These are phyloP conservation scores for Cutaneotrichosporon cutaneum DNA, from an alignment of 1,284 basidiomycete genomes.

Conservation along the genomic window DNA sequence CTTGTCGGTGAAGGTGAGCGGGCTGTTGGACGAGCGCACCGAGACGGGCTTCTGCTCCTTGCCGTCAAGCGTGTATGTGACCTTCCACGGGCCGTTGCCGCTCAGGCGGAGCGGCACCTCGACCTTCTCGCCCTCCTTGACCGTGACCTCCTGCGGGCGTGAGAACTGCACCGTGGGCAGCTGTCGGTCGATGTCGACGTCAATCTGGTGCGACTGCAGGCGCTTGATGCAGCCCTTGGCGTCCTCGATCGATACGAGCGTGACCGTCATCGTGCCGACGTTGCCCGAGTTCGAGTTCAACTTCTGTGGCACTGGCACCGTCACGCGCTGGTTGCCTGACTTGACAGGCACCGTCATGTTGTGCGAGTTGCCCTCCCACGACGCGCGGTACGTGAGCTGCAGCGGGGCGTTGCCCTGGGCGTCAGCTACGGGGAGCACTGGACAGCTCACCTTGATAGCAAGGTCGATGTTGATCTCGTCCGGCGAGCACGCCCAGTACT, in stretches of 20 bases:
- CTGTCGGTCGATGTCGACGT: slow-evolving; percentile 82
- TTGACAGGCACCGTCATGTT: slow-evolving; percentile 68
- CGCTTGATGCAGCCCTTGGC: slow-evolving; percentile 80
- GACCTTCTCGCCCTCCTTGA: slow-evolving; percentile 74
- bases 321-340: slow-evolving; percentile 50
- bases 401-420: slow-evolving; percentile 81
- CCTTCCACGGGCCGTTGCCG: slow-evolving; percentile 83
- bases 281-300: slow-evolving; percentile 31
- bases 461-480: slow-evolving; percentile 70
- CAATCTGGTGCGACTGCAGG: slow-evolving; percentile 72
- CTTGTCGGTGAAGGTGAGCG: slow-evolving; percentile 65
- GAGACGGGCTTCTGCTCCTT: slow-evolving; percentile 57
- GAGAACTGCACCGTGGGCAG: slow-evolving; percentile 83
- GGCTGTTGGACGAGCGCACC: slow-evolving; percentile 67
- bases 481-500: slow-evolving; percentile 64
- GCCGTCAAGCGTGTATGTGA: slow-evolving; percentile 68
- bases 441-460: slow-evolving; percentile 62
- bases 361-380: slow-evolving; percentile 56
- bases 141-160: slow-evolving; percentile 60
- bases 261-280: slow-evolving; percentile 40
- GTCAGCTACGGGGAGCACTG: slow-evolving; percentile 32
- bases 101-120: slow-evolving; percentile 76
- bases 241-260: slow-evolving; percentile 72
- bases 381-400: slow-evolving; percentile 74
- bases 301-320: slow-evolving; percentile 38